phyloP scores from a whole-genome alignment of 2,329 filamentous ascomycete genomes.

The Hypoxylon rubiginosum region DNA sequence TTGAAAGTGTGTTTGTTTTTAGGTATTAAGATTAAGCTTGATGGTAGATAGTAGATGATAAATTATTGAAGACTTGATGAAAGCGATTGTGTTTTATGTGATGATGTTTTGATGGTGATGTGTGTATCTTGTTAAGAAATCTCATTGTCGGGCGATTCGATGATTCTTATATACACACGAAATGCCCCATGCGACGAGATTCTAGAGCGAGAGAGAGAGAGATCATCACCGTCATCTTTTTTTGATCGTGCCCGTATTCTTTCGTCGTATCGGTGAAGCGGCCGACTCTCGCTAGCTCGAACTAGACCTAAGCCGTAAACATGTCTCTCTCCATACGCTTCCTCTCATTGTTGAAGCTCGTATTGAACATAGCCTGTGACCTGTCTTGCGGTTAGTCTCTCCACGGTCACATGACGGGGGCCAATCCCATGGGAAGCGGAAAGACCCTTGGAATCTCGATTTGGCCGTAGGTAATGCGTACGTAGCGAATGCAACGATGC shows the following conservation, averaged over 20 bases:
- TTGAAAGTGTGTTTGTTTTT: conserved; percentile 33
- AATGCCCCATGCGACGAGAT: background rate
- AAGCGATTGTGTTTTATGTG: conserved; percentile 21
- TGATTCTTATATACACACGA: conserved; percentile 28
- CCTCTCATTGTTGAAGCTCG: conserved; percentile 33
- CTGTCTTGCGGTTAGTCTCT: conserved; percentile 34
- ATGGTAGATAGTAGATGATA: conserved; percentile 22
- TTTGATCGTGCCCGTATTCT: conserved; percentile 12
- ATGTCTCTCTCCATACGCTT: background rate
- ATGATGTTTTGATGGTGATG: conserved; percentile 23
- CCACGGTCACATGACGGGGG: conserved; percentile 39
- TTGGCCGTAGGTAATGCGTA: conserved; percentile 9
- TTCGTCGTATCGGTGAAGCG: conserved; percentile 5
- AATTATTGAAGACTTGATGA: background rate
- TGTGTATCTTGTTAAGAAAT: background rate
- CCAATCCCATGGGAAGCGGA: background rate
- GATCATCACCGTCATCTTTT: conserved; percentile 17
- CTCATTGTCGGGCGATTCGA: conserved; percentile 13
- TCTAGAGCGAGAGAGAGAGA: too few species aligned
- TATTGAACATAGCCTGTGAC: conserved; percentile 28
- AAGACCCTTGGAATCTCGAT: conserved; percentile 14
- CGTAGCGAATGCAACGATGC: conserved; percentile 27
- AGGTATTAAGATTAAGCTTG: conserved; percentile 19
- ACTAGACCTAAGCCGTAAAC: conserved; percentile 26
- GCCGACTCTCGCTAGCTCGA: conserved; percentile 11